Conservation (phyloP, 495 filamentous ascomycete genomes). For the Aspergillus homomorphus region DNA sequence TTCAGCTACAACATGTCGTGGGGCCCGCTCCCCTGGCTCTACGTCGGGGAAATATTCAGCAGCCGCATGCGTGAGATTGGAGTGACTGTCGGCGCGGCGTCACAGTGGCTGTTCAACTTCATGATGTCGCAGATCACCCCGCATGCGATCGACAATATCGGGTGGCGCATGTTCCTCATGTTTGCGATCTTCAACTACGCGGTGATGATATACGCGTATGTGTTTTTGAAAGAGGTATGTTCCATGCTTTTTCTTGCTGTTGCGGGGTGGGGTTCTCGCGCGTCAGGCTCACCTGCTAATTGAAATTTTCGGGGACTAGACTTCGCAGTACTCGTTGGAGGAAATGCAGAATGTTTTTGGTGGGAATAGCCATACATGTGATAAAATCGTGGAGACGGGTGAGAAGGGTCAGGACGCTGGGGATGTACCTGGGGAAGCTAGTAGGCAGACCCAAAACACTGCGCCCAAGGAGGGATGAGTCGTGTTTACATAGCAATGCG, state of each 20-base stretch:
- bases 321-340: slow-evolving; percentile 33
- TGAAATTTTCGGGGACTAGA: slow-evolving; percentile 14
- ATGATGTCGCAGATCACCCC: slow-evolving; percentile 53
- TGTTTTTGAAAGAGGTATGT: slow-evolving; percentile 47
- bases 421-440: background rate
- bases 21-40: slow-evolving; percentile 36
- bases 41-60: slow-evolving; percentile 53
- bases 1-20: slow-evolving; percentile 44
- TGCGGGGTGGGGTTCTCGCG: too few relatives aligned
- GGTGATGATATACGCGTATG: slow-evolving; percentile 42
- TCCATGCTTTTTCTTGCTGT: background rate
- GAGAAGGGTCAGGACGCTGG: background rate
- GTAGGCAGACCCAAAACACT: background rate
- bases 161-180: slow-evolving; percentile 53
- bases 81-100: slow-evolving; percentile 44
- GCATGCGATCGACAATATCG: slow-evolving; percentile 48
- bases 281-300: too few relatives aligned
- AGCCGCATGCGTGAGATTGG: slow-evolving; percentile 49
- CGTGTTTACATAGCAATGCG: background rate
- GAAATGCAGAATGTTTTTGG: slow-evolving; percentile 40
- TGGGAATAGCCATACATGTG: slow-evolving; percentile 8
- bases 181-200: slow-evolving; percentile 53
- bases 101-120: slow-evolving; percentile 58
- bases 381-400: background rate
- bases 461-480: background rate